A percentile compares a stretch with the other conserved stretches of the same genome.
Conservation (phyloP, 192 early-diverging fungal species). For the Neocallimastix lanati region DNA sequence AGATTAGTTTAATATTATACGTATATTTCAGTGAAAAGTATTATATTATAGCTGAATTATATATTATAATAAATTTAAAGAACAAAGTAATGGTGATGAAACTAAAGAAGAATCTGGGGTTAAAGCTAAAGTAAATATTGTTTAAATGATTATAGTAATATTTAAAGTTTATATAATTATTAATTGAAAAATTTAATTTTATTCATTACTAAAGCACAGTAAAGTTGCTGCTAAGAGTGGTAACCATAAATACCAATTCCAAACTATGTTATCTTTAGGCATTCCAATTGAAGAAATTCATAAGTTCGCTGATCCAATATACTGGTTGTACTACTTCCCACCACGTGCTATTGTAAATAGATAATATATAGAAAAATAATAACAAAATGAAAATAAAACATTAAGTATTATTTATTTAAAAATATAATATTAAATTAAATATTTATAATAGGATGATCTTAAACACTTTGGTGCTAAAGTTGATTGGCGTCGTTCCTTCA, state of each 20-base stretch:
- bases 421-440: conserved; percentile 17
- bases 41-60: too few relatives aligned
- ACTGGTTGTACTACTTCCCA: conserved; percentile 94
- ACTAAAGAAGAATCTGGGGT: conserved; percentile 3
- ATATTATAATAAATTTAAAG: too few relatives aligned
- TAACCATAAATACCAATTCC: conserved; percentile 79
- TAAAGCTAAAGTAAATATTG: conserved; percentile 18
- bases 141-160: conserved; percentile 19
- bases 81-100: neutral
- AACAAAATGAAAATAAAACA: conserved; percentile 2
- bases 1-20: too few relatives aligned
- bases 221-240: conserved; percentile 79
- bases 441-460: conserved; percentile 17
- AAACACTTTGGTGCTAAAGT: conserved; percentile 38
- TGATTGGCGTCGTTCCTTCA: conserved; percentile 92
- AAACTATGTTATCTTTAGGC: conserved; percentile 82
- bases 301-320: conserved; percentile 69
- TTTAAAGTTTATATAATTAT: neutral
- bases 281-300: conserved; percentile 76
- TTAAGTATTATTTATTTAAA: conserved; percentile 5
- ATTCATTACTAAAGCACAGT: conserved; percentile 25
- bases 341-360: conserved; percentile 43
- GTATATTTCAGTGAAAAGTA: too few relatives aligned
- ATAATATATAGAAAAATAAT: neutral
- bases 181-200: neutral